A percentile compares a stretch with the other conserved stretches of the same genome.
Evolutionary conservation across 2,329 filamentous ascomycete genomes (phyloP).

Genomic region (Ophiostoma pallidulum): DNA sequence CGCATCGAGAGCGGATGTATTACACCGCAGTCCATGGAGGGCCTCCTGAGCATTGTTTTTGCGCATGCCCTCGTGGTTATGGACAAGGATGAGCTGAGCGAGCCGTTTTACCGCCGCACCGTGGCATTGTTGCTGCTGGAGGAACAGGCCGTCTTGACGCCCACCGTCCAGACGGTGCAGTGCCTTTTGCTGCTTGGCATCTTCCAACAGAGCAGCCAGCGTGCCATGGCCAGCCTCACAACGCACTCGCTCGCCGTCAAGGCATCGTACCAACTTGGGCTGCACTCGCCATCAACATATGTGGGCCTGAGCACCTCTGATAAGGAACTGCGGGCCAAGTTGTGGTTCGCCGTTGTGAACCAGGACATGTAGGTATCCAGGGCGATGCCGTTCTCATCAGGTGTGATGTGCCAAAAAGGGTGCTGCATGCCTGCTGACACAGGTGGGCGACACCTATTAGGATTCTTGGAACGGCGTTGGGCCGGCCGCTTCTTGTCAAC

Average conservation of each 20-base stretch:
- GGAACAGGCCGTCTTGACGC: conserved; percentile 19
- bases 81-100: conserved; percentile 15
- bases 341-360: conserved; percentile 26
- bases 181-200: conserved; percentile 24
- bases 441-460: background rate
- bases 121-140: conserved; percentile 21
- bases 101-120: conserved; percentile 22
- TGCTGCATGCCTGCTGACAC: background rate
- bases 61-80: conserved; percentile 21
- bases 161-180: conserved; percentile 21
- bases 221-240: conserved; percentile 25
- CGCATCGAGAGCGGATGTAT: background rate
- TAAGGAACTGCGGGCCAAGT: conserved; percentile 20
- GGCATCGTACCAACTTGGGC: conserved; percentile 25
- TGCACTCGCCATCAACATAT: conserved; percentile 25
- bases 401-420: too few species aligned
- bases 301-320: conserved; percentile 17
- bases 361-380: conserved; percentile 19
- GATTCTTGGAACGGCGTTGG: conserved; percentile 18
- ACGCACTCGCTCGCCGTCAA: conserved; percentile 25
- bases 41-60: conserved; percentile 22
- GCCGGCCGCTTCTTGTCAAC: conserved; percentile 18
- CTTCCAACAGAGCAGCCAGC: conserved; percentile 28
- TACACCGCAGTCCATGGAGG: conserved; percentile 8
- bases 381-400: background rate